A percentile compares a stretch with the other conserved stretches of the same genome.
phyloP scores from a whole-genome alignment of 2,329 filamentous ascomycete genomes.

The Rugonectria rugulosa region DNA sequence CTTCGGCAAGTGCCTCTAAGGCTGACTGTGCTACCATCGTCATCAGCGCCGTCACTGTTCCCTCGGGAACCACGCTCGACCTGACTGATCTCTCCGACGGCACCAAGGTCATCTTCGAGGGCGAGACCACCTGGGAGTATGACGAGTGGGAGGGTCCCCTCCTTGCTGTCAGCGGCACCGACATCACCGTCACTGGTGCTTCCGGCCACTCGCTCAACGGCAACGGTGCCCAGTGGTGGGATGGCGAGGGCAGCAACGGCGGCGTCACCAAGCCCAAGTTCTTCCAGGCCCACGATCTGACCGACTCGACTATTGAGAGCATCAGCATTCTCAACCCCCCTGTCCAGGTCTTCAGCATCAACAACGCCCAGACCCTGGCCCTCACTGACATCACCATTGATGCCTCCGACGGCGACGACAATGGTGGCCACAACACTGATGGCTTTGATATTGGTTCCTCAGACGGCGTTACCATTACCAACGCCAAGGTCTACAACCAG shows the following conservation, averaged over 20 bases:
- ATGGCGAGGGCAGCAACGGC: conserved; percentile 20
- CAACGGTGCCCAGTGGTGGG: conserved; percentile 15
- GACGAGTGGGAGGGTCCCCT: conserved; percentile 18
- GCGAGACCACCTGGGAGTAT: conserved; percentile 15
- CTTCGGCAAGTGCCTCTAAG: conserved; percentile 16
- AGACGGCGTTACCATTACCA: conserved; percentile 12
- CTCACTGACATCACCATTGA: conserved; percentile 16
- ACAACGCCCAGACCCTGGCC: conserved; percentile 10
- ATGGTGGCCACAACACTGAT: conserved; percentile 18
- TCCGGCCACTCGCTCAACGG: conserved; percentile 12
- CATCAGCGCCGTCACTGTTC: conserved; percentile 4
- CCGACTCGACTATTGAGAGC: conserved; percentile 15
- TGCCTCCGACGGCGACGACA: conserved; percentile 6
- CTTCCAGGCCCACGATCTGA: conserved; percentile 19
- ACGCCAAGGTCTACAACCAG: conserved; percentile 16
- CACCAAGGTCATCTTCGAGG: conserved; percentile 16
- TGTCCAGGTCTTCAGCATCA: conserved; percentile 19
- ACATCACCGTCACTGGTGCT: conserved; percentile 10
- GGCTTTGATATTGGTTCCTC: conserved; percentile 20
- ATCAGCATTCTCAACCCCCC: conserved; percentile 15
- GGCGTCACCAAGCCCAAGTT: conserved; percentile 23
- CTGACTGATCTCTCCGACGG: conserved; percentile 13
- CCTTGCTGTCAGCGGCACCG: conserved; percentile 16
- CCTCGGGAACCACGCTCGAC: conserved; percentile 16
- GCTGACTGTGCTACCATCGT: conserved; percentile 14